phyloP scores from a whole-genome alignment of 2,329 filamentous ascomycete species.

The Calonectria montana region DNA sequence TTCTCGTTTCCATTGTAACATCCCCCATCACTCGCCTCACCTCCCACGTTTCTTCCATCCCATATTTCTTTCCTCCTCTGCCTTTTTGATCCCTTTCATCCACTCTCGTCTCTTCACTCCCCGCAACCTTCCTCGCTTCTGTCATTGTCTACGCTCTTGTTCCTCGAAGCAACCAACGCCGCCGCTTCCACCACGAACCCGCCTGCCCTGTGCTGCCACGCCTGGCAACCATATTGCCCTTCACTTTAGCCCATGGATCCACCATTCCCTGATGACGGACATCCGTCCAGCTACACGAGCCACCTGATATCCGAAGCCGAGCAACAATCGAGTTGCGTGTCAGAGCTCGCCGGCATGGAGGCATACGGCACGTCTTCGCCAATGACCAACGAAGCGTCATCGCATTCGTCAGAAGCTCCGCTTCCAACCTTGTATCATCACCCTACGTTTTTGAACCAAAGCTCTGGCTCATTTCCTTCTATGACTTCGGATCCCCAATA shows the following conservation, averaged over 20 bases:
- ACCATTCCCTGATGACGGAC: slow-evolving; percentile 42
- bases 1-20: slow-evolving; percentile 45
- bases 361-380: slow-evolving; percentile 40
- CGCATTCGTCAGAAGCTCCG: slow-evolving; percentile 38
- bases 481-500: slow-evolving; percentile 39
- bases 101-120: slow-evolving; percentile 13
- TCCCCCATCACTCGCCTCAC: slow-evolving; percentile 28
- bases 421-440: slow-evolving; percentile 34
- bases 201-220: slow-evolving; percentile 37
- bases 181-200: slow-evolving; percentile 30
- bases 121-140: neutral
- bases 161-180: neutral
- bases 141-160: neutral
- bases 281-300: slow-evolving; percentile 48
- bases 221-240: slow-evolving; percentile 28
- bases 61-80: slow-evolving; percentile 9
- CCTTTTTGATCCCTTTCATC: neutral
- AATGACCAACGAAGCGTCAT: slow-evolving; percentile 33
- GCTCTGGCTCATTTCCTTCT: slow-evolving; percentile 35
- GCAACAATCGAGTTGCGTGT: slow-evolving; percentile 43
- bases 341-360: slow-evolving; percentile 41
- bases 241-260: slow-evolving; percentile 41
- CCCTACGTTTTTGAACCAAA: slow-evolving; percentile 23
- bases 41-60: slow-evolving; percentile 16
- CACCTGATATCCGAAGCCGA: slow-evolving; percentile 36